A percentile compares a stretch with the other conserved stretches of the same genome.
Conservation (phyloP, 2,329 filamentous ascomycete genomes). For the Herpotrichia juniperi region DNA sequence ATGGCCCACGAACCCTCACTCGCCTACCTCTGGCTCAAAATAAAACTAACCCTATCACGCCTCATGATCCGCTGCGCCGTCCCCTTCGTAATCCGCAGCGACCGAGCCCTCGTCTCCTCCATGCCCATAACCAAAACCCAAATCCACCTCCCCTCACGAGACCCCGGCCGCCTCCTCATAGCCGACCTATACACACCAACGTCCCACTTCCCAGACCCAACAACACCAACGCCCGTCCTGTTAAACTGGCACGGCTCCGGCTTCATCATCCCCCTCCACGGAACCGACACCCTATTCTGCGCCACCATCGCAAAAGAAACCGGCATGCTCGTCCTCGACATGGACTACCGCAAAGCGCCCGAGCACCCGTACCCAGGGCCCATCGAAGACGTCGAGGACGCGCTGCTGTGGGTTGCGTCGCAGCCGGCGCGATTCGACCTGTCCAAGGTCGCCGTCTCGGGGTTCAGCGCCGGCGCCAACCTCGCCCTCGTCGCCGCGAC, state of each 20-base stretch:
- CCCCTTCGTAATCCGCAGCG: background rate
- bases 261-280: slow-evolving; percentile 44
- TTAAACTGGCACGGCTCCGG: slow-evolving; percentile 45
- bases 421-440: slow-evolving; percentile 39
- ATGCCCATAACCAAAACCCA: background rate
- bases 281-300: slow-evolving; percentile 49
- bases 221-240: slow-evolving; percentile 27
- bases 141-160: slow-evolving; percentile 26
- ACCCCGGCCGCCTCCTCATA: slow-evolving; percentile 20
- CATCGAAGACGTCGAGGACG: slow-evolving; percentile 45
- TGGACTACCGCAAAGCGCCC: slow-evolving; percentile 47
- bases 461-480: slow-evolving; percentile 51
- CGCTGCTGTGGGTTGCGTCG: slow-evolving; percentile 36
- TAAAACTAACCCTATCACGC: slow-evolving; percentile 15
- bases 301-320: slow-evolving; percentile 35
- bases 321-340: slow-evolving; percentile 42
- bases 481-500: slow-evolving; percentile 42
- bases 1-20: slow-evolving; percentile 6
- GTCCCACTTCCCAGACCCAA: background rate
- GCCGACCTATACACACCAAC: slow-evolving; percentile 26
- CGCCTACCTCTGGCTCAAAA: slow-evolving; percentile 20
- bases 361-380: slow-evolving; percentile 48
- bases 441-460: slow-evolving; percentile 38
- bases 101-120: background rate
- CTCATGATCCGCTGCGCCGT: slow-evolving; percentile 4